Evolutionary conservation across 2,329 filamentous ascomycete genomes (phyloP), one percentile per base, ranked within the genome.

Genomic region (Ceratocystis harringtonii): DNA sequence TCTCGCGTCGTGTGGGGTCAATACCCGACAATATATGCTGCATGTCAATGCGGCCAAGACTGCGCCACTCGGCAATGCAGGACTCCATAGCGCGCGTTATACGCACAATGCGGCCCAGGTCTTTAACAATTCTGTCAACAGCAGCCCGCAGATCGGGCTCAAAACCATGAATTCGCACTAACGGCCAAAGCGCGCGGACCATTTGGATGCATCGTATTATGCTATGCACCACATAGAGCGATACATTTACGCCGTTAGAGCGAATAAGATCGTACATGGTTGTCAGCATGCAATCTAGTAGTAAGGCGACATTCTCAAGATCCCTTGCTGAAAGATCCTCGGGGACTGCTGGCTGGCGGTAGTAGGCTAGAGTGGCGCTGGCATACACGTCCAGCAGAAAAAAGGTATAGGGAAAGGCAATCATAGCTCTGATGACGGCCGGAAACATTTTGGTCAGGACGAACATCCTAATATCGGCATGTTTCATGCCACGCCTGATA

Each of bases 401-500:
- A 72, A 78, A 83, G 0, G 76, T 76, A 12, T 75, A 71, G 2
- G 70, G 70, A 10, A 71, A 72, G 6, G 70, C 68, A 10, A 74
- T 69, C 0, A 74, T 73, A 0, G 78, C 76, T 57, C 70, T 73
- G 12, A 83, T 71, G 3, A 81, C 75, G n/a, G 80, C 78, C 0
- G 82, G 81, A 2, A 85, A 69, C 79, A 84, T 83, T 61, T 76
- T 78, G 32, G 74, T 72, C 32, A 84, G 64, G 65, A 81, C 72
- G 68, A 84, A 84, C 0, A 71, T 71, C 57, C 78, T 70, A 28
- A 84, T 76, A 1, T 71, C 71, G 6, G 67, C 63, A 44, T 75
- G 70, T n/a, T 71, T 73, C 78, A 84, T 78, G n/a, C 79, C 80
- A 64, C 74, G 74, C 44, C 72, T 72, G 22, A 84, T 69, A 62